Evolutionary conservation across 148 eudicot species (phyloP).

Genomic region (Chenopodium album): DNA sequence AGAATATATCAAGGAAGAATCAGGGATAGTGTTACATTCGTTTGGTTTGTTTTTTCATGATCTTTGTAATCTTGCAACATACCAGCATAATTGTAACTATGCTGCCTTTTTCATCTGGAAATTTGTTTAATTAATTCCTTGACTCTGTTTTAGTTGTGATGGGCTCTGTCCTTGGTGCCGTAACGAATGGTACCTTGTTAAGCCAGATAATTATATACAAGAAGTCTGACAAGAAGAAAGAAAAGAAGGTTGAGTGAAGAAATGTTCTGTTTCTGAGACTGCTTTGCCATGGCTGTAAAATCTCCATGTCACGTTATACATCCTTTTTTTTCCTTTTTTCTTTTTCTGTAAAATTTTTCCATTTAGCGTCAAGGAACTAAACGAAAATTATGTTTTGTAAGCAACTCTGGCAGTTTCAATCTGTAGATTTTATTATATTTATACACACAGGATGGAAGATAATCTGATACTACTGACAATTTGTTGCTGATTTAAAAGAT

Average conservation of each 20-base stretch:
- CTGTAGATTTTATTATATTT: neutral
- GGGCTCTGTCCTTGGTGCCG: constrained; percentile 75
- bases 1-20: neutral
- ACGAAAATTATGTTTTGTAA: neutral
- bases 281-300: neutral
- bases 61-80: neutral
- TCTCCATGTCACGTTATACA: neutral
- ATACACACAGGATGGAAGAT: neutral
- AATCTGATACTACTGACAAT: neutral
- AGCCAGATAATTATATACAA: constrained; percentile 74
- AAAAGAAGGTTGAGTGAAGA: constrained; percentile 66
- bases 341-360: neutral
- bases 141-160: constrained; percentile 50
- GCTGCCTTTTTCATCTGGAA: too few species aligned
- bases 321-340: neutral
- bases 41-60: neutral
- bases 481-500: too few species aligned
- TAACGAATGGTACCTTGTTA: constrained; percentile 67
- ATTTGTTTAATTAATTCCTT: constrained; percentile 28
- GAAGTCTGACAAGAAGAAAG: constrained; percentile 55
- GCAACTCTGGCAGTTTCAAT: neutral
- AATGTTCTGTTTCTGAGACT: neutral
- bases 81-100: neutral
- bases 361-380: neutral
- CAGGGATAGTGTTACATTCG: neutral